Evolutionary conservation across 768 basidiomycete species (phyloP).

Genomic region (Stropharia rugosoannulata): DNA sequence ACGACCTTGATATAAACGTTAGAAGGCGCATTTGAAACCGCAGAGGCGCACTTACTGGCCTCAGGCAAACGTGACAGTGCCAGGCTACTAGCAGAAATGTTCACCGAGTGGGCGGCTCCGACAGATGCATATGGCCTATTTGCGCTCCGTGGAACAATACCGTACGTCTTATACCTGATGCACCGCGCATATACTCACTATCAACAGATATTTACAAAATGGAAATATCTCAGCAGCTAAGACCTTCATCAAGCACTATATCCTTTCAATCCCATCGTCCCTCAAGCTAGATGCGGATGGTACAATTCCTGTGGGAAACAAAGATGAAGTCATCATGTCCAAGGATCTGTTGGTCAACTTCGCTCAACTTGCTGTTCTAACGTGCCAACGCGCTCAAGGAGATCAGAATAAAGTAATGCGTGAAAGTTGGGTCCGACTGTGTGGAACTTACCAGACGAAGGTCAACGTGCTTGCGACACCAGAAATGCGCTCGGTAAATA

Average conservation of each 20-base stretch:
- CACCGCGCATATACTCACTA: slow-evolving; percentile 1
- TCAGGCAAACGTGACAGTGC: slow-evolving; percentile 91
- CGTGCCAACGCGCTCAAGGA: slow-evolving; percentile 85
- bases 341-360: slow-evolving; percentile 82
- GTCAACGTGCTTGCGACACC: slow-evolving; percentile 59
- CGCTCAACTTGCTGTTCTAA: slow-evolving; percentile 82
- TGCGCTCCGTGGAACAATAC: slow-evolving; percentile 82
- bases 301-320: slow-evolving; percentile 48
- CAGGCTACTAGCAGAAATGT: slow-evolving; percentile 80
- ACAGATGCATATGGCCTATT: slow-evolving; percentile 64
- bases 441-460: slow-evolving; percentile 78
- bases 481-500: slow-evolving; percentile 63
- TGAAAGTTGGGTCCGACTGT: slow-evolving; percentile 83
- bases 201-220: slow-evolving; percentile 68
- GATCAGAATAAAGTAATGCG: slow-evolving; percentile 74
- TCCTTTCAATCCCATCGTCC: slow-evolving; percentile 56
- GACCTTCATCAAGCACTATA: slow-evolving; percentile 87
- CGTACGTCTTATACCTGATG: slow-evolving; percentile 43
- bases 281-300: slow-evolving; percentile 41
- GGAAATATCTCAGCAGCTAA: slow-evolving; percentile 91
- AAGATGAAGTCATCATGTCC: slow-evolving; percentile 69
- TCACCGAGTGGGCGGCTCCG: slow-evolving; percentile 71
- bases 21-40: slow-evolving; percentile 77
- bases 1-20: not conserved
- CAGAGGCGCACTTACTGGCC: slow-evolving; percentile 82